Evolutionary conservation across 2,329 filamentous ascomycete genomes (phyloP), one percentile per base, ranked within the genome.

Genomic region (Aspergillus bombycis): DNA sequence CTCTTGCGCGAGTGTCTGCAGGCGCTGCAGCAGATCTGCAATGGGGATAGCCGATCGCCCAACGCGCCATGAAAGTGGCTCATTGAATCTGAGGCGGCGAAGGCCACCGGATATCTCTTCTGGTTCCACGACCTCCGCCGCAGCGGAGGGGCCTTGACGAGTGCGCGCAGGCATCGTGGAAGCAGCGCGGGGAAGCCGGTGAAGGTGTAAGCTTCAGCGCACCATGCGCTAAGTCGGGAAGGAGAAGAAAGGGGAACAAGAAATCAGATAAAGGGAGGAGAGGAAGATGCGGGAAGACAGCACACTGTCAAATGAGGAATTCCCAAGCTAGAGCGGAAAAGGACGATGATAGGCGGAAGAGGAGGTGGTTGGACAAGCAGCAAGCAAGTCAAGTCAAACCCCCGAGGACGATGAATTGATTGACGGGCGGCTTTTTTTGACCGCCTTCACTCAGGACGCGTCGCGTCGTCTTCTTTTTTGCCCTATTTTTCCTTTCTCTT

Each of bases 51-150:
- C 88, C 54, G 75, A 70, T 79, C 92, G 95, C 63, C 94, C 95
- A 50, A 94, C 92, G 75, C 91, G 91, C 92, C 95, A 97, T 75
- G 93, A 92, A 62, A 99, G 84, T 67, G 92, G 85, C 75, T 97
- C 89, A 72, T 94, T 88, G 84, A 98, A 98, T 70, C 88, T 82
- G 55, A 99, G 86, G 57, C 69, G 73, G 48, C 69, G 75, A 66
- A 80, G 73, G 45, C 71, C 74, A 38, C 66, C 63, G 23, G 68
- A 61, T 60, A 72, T 68, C n/a, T 78, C 77, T 64, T 77, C 75
- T 45, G 70, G 58, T 60, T 74, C 72, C 61, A 72, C 68, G 62
- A 67, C 68, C 68, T 77, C 76, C 50, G 72, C 68, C 65, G 69
- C 66, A 56, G 74, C 68, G 61, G 72, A 68, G 68, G 71, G 74